Conservation (phyloP, 208 protist genomes). For the Kentomonas sorsogonicus region DNA sequence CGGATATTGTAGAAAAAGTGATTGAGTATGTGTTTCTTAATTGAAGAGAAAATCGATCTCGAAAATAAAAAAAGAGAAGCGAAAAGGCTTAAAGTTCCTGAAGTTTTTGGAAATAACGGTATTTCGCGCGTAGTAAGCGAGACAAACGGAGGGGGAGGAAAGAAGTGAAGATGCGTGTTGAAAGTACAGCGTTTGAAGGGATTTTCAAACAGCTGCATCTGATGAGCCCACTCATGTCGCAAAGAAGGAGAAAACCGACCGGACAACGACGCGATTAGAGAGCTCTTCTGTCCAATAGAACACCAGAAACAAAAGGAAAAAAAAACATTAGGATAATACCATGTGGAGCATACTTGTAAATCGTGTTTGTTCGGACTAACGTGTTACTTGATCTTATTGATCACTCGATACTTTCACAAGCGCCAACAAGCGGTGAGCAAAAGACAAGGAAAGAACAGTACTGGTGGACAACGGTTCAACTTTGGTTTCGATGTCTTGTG, state of each 20-base stretch:
- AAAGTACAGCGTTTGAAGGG: constrained; percentile 2
- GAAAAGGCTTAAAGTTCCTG: constrained; percentile 9
- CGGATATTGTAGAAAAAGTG: background rate
- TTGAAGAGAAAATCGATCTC: constrained; percentile 1
- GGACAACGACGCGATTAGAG: background rate
- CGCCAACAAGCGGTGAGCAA: no score
- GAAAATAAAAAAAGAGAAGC: constrained; percentile 12
- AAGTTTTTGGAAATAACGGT: no score
- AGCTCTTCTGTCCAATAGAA: background rate
- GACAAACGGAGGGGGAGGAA: background rate
- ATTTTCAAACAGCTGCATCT: constrained; percentile 9
- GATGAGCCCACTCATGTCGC: no score
- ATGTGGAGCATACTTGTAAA: no score
- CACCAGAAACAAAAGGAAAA: constrained; percentile 15
- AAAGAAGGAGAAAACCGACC: background rate
- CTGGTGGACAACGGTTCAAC: no score
- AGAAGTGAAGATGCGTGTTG: constrained; percentile 12
- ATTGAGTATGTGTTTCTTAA: constrained; percentile 7
- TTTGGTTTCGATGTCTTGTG: no score
- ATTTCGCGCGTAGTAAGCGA: no score
- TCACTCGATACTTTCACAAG: no score
- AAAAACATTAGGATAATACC: constrained; percentile 3
- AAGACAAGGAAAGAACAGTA: no score
- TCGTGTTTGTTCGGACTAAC: no score
- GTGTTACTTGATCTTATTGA: no score